These are phyloP conservation scores for Fusarium pseudoanthophilum DNA, from an alignment of 2,329 filamentous ascomycete genomes.

Conservation along the genomic window DNA sequence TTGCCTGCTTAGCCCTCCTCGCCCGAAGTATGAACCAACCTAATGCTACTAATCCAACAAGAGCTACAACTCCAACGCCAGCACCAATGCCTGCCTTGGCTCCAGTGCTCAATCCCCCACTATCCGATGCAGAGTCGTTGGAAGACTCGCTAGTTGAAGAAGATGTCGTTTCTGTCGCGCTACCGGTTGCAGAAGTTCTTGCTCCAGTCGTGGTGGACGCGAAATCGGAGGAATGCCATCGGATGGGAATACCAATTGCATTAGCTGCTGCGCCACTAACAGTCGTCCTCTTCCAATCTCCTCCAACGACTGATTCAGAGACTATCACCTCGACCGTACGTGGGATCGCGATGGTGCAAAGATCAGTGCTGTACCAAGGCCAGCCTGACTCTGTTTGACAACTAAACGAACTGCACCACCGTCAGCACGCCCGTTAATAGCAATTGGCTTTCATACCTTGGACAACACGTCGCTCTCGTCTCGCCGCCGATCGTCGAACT, in stretches of 20 bases:
- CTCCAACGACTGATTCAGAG: not conserved
- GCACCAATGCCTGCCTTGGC: not conserved
- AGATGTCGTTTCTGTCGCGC: not conserved
- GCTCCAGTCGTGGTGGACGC: not conserved
- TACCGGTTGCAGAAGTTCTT: not conserved
- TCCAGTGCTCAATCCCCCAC: not conserved
- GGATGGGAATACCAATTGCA: constrained; percentile 10
- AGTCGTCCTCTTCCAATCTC: constrained; percentile 1
- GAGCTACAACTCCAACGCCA: not conserved
- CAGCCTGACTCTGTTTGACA: not conserved
- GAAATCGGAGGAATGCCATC: constrained; percentile 13
- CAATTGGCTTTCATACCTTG: not conserved
- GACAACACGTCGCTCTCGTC: constrained; percentile 16
- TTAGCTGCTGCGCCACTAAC: not conserved
- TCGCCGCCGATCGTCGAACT: not conserved
- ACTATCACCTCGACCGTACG: not conserved
- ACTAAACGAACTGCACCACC: not conserved
- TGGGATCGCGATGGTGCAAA: not conserved
- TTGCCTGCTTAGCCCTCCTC: not conserved
- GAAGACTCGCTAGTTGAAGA: not conserved
- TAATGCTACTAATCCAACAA: not conserved
- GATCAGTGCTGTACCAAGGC: constrained; percentile 21
- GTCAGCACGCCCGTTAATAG: not conserved
- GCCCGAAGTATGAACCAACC: not conserved
- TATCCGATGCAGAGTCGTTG: not conserved